Evolutionary conservation across 2,329 filamentous ascomycete genomes (phyloP).

Genomic region (Diaporthe longicolla): DNA sequence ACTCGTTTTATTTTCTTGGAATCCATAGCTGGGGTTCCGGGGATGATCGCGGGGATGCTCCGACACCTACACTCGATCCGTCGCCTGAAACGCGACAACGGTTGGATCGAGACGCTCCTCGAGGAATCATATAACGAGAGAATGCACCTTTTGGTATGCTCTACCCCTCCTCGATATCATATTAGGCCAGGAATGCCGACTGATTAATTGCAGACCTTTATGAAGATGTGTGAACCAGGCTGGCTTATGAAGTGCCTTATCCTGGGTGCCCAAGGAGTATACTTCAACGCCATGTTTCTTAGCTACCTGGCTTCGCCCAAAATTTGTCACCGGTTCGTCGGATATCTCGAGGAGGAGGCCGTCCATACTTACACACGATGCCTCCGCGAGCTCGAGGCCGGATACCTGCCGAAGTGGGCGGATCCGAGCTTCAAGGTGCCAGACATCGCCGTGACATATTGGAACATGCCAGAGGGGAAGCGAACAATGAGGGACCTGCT

Average conservation of each 20-base stretch:
- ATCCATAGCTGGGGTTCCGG: slow-evolving; percentile 93
- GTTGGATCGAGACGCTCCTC: slow-evolving; percentile 94
- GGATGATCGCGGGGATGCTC: slow-evolving; percentile 97
- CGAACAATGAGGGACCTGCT: slow-evolving; percentile 89
- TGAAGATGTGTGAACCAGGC: slow-evolving; percentile 83
- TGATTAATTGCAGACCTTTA: slow-evolving; percentile 71
- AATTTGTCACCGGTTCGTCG: slow-evolving; percentile 94
- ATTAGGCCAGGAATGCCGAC: background rate
- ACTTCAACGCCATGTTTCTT: slow-evolving; percentile 95
- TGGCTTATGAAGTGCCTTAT: slow-evolving; percentile 95
- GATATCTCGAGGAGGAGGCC: slow-evolving; percentile 97
- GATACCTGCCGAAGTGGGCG: slow-evolving; percentile 86
- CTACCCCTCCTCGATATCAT: background rate
- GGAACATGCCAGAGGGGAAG: slow-evolving; percentile 90
- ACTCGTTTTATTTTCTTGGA: slow-evolving; percentile 94
- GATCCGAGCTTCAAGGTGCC: slow-evolving; percentile 80
- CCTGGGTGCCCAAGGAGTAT: slow-evolving; percentile 92
- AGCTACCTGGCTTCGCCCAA: slow-evolving; percentile 88
- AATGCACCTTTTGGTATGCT: slow-evolving; percentile 80
- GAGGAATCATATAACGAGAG: slow-evolving; percentile 94
- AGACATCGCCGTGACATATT: slow-evolving; percentile 92
- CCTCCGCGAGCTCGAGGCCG: slow-evolving; percentile 87
- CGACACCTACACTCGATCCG: slow-evolving; percentile 88
- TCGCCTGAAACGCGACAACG: slow-evolving; percentile 91
- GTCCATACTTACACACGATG: slow-evolving; percentile 95